Conservation (phyloP, 2,329 filamentous ascomycete species). For the Teratosphaeria gauchensis region DNA sequence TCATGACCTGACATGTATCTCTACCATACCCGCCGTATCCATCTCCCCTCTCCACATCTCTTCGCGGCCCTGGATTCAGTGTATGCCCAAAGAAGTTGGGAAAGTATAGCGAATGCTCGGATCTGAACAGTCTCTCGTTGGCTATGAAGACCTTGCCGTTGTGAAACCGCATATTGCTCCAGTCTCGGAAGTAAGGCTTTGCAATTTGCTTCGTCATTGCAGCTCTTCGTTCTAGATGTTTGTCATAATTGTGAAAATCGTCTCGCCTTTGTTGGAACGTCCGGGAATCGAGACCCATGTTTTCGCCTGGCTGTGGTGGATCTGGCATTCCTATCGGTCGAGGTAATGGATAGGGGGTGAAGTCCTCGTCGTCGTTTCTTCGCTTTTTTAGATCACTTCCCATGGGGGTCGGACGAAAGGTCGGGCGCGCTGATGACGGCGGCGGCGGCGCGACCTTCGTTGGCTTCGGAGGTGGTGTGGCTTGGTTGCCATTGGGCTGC, state of each 20-base stretch:
- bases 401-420: constrained; percentile 6
- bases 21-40: constrained; percentile 29
- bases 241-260: constrained; percentile 77
- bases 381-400: constrained; percentile 12
- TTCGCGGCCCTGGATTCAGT: constrained; percentile 44
- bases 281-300: constrained; percentile 65
- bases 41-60: constrained; percentile 26
- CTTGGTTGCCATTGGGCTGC: constrained; percentile 4
- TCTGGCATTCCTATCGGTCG: constrained; percentile 74
- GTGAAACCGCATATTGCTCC: constrained; percentile 70
- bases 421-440: constrained; percentile 4
- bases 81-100: constrained; percentile 82
- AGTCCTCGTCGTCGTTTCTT: constrained; percentile 29
- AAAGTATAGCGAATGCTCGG: constrained; percentile 78
- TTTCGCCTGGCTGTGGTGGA: constrained; percentile 69
- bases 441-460: constrained; percentile 3
- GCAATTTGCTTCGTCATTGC: constrained; percentile 67
- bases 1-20: constrained; percentile 68
- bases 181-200: constrained; percentile 93
- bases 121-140: constrained; percentile 73
- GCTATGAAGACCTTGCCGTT: constrained; percentile 88
- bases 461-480: constrained; percentile 1
- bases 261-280: constrained; percentile 58
- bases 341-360: constrained; percentile 44
- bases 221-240: constrained; percentile 66